Evolutionary conservation across 306 rosid species (phyloP), one percentile per base, ranked within the genome.

Genomic region (Delonix regia): DNA sequence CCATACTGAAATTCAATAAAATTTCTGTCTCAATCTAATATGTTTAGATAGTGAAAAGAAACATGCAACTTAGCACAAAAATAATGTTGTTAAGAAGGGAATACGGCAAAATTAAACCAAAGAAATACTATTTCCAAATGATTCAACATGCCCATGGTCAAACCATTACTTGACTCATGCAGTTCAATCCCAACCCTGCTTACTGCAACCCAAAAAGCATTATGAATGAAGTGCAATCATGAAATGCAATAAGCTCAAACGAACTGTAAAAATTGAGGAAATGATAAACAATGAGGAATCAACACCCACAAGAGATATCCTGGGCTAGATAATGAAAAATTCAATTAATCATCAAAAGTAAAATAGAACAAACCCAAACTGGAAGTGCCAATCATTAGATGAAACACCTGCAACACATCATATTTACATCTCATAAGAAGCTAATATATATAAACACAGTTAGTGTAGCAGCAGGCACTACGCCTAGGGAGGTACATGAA

Each of bases 351-450:
- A 69, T 52, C 71, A 77, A 68, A 73, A 59, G 67, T 25, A 81
- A 82, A 77, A 76, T 74, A 62, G 21, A 84, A 82, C 94, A 88
- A 77, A 94, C 99, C 99, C 77, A 83, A 72, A 78, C 90, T 92
- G 62, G 99, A 92, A 84, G 92, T 85, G 78, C 99, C 97, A 90
- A 94, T 86, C 92, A 94, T 82, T 73, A 90, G 73, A 83, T 94
- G 99, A 84, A 94, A 90, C 86, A 94, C 99, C 99, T 94, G 97
- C 85, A 89, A 69, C 44, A 34, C 75, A 69, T 56, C 78, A 80
- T 67, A 77, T 67, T 75, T 75, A 78, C 49, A 76, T 84, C 61
- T 78, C 64, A 63, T 79, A 71, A 85, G 85, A 78, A 79, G 41
- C 45, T 57, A 59, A 51, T 80, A 63, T 41, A 74, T 51, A 33